These are phyloP conservation scores for Fusarium penzigii DNA, from an alignment of 2,329 filamentous ascomycete species.

Conservation along the genomic window DNA sequence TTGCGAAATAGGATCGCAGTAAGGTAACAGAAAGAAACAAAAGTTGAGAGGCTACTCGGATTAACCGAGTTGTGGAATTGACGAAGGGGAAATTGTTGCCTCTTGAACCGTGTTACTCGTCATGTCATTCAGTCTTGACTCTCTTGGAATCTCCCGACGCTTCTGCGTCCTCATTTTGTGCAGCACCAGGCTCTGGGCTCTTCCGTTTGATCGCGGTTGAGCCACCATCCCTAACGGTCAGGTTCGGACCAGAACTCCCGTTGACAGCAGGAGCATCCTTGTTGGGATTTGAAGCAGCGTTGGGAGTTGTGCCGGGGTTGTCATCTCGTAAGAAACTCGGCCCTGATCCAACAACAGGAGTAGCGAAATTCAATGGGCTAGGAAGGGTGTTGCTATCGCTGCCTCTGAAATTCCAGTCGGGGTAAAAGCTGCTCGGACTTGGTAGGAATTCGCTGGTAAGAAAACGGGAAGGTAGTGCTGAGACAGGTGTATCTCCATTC, in stretches of 20 bases:
- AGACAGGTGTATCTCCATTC: slow-evolving; percentile 73
- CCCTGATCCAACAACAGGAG: slow-evolving; percentile 66
- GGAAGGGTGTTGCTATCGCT: slow-evolving; percentile 82
- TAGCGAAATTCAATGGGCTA: slow-evolving; percentile 90
- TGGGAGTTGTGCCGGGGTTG: slow-evolving; percentile 22
- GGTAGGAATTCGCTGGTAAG: slow-evolving; percentile 85
- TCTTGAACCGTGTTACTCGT: background rate
- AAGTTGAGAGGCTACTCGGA: background rate
- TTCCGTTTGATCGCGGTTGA: slow-evolving; percentile 51
- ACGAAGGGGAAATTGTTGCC: background rate
- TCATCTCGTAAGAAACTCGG: slow-evolving; percentile 66
- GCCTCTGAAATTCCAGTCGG: slow-evolving; percentile 79
- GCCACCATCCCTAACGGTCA: slow-evolving; percentile 22
- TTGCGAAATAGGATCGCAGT: slow-evolving; percentile 8
- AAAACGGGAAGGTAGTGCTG: slow-evolving; percentile 87
- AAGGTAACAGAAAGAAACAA: slow-evolving; percentile 10
- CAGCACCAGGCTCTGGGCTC: slow-evolving; percentile 52
- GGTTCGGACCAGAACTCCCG: slow-evolving; percentile 14
- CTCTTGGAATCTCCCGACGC: slow-evolving; percentile 52
- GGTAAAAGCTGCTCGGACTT: slow-evolving; percentile 89
- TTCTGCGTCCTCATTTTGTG: slow-evolving; percentile 43
- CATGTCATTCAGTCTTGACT: slow-evolving; percentile 49
- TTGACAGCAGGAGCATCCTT: slow-evolving; percentile 9
- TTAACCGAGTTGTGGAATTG: background rate
- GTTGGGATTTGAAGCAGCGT: slow-evolving; percentile 11